Evolutionary conservation across 2,329 filamentous ascomycete species (phyloP).

Genomic region (Stagonosporopsis tanaceti): DNA sequence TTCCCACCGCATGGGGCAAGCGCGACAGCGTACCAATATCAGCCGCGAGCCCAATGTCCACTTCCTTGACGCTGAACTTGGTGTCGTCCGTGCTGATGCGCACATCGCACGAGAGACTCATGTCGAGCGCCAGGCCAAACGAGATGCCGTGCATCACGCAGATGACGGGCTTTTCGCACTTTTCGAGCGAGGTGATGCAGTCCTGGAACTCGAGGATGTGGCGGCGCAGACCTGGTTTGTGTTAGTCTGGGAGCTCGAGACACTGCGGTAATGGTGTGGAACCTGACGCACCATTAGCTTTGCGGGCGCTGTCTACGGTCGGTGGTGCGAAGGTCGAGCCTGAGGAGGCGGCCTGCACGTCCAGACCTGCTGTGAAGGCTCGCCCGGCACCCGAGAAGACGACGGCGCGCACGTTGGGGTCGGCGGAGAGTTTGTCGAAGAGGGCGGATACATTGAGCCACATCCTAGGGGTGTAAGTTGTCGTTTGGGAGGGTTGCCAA

Average conservation of each 20-base stretch:
- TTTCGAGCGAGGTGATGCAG: slow-evolving; percentile 77
- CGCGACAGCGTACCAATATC: slow-evolving; percentile 72
- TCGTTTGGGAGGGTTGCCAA: too few relatives aligned
- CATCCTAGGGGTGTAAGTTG: slow-evolving; percentile 61
- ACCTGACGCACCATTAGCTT: slow-evolving; percentile 39
- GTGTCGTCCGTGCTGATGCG: slow-evolving; percentile 69
- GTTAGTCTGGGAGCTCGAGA: neutral
- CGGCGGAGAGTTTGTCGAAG: slow-evolving; percentile 75
- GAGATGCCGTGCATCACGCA: slow-evolving; percentile 46
- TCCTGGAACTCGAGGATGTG: slow-evolving; percentile 83
- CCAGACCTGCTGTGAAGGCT: slow-evolving; percentile 86
- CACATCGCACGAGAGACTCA: slow-evolving; percentile 74
- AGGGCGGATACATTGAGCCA: slow-evolving; percentile 81
- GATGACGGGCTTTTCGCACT: slow-evolving; percentile 77
- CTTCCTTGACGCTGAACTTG: slow-evolving; percentile 77
- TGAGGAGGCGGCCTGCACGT: slow-evolving; percentile 74
- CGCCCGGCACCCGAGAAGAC: slow-evolving; percentile 82
- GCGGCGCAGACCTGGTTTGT: slow-evolving; percentile 57
- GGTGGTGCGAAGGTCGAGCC: slow-evolving; percentile 54
- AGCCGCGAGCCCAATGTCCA: slow-evolving; percentile 81
- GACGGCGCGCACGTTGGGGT: slow-evolving; percentile 77
- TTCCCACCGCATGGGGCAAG: slow-evolving; percentile 76
- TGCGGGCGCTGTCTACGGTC: slow-evolving; percentile 68
- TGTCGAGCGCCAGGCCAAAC: slow-evolving; percentile 53
- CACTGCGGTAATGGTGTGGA: neutral